Conservation (phyloP, 495 filamentous ascomycete genomes). For the Penicillium egyptiacum region DNA sequence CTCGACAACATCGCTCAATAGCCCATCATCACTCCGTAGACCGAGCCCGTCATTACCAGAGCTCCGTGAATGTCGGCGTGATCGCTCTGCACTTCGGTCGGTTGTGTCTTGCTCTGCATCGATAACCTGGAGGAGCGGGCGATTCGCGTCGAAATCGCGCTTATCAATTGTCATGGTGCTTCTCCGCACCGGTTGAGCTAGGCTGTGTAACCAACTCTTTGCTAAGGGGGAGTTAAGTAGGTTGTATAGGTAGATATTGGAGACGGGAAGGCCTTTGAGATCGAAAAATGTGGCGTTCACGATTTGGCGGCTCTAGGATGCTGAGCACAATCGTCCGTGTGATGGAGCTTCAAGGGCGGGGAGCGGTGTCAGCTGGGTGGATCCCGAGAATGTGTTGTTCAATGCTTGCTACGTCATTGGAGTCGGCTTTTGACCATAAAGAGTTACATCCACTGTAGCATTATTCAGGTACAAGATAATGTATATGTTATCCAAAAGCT, state of each 20-base stretch:
- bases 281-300: neutral
- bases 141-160: conserved; percentile 60
- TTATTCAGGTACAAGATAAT: neutral
- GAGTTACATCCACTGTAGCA: neutral
- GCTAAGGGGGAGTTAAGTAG: neutral
- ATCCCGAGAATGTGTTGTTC: conserved; percentile 23
- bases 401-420: conserved; percentile 23
- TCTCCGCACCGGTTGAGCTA: conserved; percentile 11
- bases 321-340: conserved; percentile 2
- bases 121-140: conserved; percentile 42
- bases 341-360: conserved; percentile 15
- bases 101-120: conserved; percentile 28
- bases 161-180: conserved; percentile 50
- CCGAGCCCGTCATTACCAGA: conserved; percentile 14
- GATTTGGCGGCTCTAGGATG: neutral
- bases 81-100: conserved; percentile 10
- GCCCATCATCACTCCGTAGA: conserved; percentile 49
- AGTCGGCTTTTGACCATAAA: conserved; percentile 5
- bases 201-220: neutral
- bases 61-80: conserved; percentile 17
- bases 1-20: conserved; percentile 60
- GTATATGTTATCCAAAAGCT: neutral
- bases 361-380: conserved; percentile 30
- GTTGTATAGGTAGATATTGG: neutral
- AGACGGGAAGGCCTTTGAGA: neutral